Conservation (phyloP, 345 rosid species). For the Schrenkiella parvula region DNA sequence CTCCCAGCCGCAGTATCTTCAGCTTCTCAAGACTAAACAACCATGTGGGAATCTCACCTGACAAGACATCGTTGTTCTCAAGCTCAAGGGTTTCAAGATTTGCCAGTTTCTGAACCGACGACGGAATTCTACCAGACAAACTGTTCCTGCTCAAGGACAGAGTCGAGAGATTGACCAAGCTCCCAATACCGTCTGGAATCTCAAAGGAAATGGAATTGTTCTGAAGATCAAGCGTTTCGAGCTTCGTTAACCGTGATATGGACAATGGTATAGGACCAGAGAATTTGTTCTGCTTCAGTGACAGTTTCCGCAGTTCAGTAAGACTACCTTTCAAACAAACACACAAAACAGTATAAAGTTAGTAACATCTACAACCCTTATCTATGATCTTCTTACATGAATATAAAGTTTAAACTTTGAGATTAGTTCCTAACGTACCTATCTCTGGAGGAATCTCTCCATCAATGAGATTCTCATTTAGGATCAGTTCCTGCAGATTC, state of each 20-base stretch:
- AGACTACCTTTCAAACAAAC: constrained; percentile 17
- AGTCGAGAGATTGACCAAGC: constrained; percentile 20
- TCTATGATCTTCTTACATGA: background rate
- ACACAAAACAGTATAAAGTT: background rate
- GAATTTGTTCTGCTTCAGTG: constrained; percentile 8
- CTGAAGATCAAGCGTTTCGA: constrained; percentile 8
- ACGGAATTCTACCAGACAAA: constrained; percentile 38
- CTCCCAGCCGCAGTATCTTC: constrained; percentile 30
- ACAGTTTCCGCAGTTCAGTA: background rate
- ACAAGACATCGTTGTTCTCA: constrained; percentile 26
- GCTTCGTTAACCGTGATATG: constrained; percentile 14
- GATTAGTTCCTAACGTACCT: background rate
- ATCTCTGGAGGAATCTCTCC: constrained; percentile 36
- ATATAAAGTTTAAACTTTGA: background rate
- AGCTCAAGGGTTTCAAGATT: constrained; percentile 32
- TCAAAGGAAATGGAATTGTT: constrained; percentile 24
- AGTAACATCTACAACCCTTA: background rate
- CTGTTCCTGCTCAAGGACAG: constrained; percentile 25
- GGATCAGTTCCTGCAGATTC: constrained; percentile 23
- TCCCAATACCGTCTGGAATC: constrained; percentile 36
- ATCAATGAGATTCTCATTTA: constrained; percentile 14
- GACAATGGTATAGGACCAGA: constrained; percentile 33
- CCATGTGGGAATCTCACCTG: constrained; percentile 41
- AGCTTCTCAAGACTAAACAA: constrained; percentile 35
- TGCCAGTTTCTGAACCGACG: constrained; percentile 28